Evolutionary conservation across 1,139 yeast genomes (phyloP).

Genomic region (Yamadazyma pseudoaaseri): DNA sequence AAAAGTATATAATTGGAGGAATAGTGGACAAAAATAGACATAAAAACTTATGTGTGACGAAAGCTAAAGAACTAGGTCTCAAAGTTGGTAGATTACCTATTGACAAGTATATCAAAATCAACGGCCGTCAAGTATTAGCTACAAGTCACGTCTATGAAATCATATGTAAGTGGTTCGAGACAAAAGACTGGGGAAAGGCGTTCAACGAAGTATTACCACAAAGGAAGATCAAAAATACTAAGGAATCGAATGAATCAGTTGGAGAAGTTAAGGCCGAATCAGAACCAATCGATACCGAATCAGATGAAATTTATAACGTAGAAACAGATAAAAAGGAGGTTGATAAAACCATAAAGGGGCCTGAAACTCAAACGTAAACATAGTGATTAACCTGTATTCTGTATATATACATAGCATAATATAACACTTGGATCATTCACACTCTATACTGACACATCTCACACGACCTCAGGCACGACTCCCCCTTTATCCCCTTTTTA

Average conservation of each 20-base stretch:
- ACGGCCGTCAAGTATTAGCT: slow-evolving; percentile 87
- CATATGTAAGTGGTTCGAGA: slow-evolving; percentile 77
- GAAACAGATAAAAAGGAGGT: slow-evolving; percentile 80
- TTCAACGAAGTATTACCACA: slow-evolving; percentile 83
- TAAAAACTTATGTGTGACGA: slow-evolving; percentile 75
- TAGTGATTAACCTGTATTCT: not conserved
- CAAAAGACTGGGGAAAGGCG: slow-evolving; percentile 79
- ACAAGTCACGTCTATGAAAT: slow-evolving; percentile 93
- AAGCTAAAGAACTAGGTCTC: slow-evolving; percentile 74
- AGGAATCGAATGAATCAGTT: not conserved
- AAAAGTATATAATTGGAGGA: slow-evolving; percentile 89
- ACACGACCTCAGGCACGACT: slow-evolving; percentile 2
- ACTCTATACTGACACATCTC: not conserved
- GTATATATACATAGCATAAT: too few relatives aligned
- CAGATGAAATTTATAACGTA: slow-evolving; percentile 37
- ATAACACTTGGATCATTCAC: too few relatives aligned
- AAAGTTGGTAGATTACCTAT: slow-evolving; percentile 82
- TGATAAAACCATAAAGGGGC: not conserved
- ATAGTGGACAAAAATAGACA: slow-evolving; percentile 95
- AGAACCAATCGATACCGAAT: too few relatives aligned
- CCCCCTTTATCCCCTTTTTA: slow-evolving; percentile 1
- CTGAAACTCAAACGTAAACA: not conserved
- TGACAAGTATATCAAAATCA: slow-evolving; percentile 75
- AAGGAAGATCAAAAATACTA: slow-evolving; percentile 45
- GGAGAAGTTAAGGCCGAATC: slow-evolving; percentile 7